Conservation (phyloP, 768 basidiomycete genomes). For the Leccinum barrowsii region DNA sequence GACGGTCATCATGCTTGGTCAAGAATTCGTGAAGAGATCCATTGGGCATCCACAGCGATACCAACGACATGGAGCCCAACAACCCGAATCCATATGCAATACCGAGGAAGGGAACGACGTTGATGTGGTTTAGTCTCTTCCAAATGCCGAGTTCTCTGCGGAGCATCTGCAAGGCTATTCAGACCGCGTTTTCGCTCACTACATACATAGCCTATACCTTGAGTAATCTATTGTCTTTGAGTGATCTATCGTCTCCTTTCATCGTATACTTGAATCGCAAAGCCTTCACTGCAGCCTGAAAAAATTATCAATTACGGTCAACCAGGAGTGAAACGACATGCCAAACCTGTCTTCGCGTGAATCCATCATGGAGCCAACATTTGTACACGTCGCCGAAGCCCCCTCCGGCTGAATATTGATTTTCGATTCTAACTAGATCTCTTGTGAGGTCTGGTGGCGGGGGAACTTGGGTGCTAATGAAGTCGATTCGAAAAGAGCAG, state of each 20-base stretch:
- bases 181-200: background rate
- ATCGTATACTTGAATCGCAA: background rate
- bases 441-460: no score
- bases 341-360: background rate
- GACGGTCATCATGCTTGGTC: background rate
- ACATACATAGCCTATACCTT: no score
- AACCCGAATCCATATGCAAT: background rate
- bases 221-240: background rate
- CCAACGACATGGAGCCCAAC: background rate
- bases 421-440: no score
- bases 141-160: background rate
- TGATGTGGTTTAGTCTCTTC: background rate
- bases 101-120: background rate
- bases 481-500: background rate
- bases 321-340: background rate
- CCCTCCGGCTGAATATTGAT: no score
- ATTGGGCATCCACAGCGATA: background rate
- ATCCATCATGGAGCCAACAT: no score
- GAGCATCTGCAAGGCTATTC: background rate
- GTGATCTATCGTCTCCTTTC: background rate
- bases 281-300: background rate
- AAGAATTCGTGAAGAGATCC: background rate
- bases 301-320: background rate
- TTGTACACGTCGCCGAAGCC: no score
- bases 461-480: no score